Conservation (phyloP, 164 flowering plant species). For the Aristolochia contorta region DNA sequence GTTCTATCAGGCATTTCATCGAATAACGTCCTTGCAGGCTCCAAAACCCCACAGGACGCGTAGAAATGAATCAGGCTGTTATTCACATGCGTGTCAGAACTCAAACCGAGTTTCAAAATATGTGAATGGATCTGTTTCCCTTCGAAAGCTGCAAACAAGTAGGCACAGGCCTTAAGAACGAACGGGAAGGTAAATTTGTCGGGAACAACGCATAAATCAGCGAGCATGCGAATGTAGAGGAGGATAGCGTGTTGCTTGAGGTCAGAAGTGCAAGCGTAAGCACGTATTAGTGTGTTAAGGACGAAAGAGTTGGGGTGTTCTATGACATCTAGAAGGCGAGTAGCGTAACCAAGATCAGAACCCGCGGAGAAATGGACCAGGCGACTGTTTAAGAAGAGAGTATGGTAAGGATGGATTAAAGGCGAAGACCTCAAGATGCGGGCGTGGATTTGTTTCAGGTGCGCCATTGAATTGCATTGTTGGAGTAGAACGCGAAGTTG, state of each 20-base stretch:
- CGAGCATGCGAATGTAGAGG: constrained; percentile 17
- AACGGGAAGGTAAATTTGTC: constrained; percentile 75
- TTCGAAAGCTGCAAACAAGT: constrained; percentile 37
- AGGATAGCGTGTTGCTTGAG: constrained; percentile 29
- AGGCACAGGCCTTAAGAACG: constrained; percentile 68
- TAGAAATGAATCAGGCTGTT: constrained; percentile 74
- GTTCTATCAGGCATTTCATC: constrained; percentile 51
- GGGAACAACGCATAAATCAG: constrained; percentile 25
- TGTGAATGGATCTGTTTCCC: constrained; percentile 54
- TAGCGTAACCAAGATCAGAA: constrained; percentile 31
- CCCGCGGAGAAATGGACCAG: constrained; percentile 39
- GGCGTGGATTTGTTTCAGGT: constrained; percentile 70
- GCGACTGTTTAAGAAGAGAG: constrained; percentile 38
- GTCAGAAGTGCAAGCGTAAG: constrained; percentile 31
- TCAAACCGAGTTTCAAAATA: constrained; percentile 49
- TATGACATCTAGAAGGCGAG: constrained; percentile 28
- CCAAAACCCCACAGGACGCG: constrained; percentile 42
- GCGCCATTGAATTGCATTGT: constrained; percentile 33
- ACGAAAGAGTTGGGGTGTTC: constrained; percentile 48
- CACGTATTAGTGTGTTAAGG: constrained; percentile 61
- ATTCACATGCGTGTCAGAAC: constrained; percentile 36
- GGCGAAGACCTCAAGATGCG: constrained; percentile 34
- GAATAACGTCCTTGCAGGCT: constrained; percentile 35
- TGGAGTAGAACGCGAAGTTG: constrained; percentile 27
- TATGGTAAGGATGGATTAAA: constrained; percentile 13